A percentile compares a stretch with the other conserved stretches of the same genome.
These are phyloP conservation scores for Dillenia suffruticosa DNA, from an alignment of 164 flowering plant species.

Conservation along the genomic window DNA sequence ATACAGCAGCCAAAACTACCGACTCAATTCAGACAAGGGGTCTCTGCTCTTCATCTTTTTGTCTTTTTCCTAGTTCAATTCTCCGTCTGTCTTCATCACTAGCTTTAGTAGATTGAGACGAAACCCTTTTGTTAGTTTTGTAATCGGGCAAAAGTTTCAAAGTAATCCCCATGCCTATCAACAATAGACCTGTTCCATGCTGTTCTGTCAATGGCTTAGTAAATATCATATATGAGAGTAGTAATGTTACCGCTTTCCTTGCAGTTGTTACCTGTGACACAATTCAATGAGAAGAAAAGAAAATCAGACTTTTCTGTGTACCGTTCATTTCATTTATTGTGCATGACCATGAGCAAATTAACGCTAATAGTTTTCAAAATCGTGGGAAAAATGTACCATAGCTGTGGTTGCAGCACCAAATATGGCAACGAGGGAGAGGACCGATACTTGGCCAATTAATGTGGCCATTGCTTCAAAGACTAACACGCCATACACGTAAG, in stretches of 20 bases:
- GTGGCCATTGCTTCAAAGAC: constrained; percentile 98
- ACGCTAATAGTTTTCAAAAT: too few species aligned
- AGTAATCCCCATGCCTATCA: constrained; percentile 80
- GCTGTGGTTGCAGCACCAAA: constrained; percentile 98
- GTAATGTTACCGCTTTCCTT: constrained; percentile 82
- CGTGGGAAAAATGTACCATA: constrained; percentile 43
- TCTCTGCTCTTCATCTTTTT: constrained; percentile 40
- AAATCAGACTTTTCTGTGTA: too few species aligned
- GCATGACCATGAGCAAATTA: too few species aligned
- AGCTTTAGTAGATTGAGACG: constrained; percentile 6
- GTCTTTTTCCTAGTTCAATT: constrained; percentile 2
- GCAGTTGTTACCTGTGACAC: constrained; percentile 76
- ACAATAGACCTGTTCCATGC: constrained; percentile 79
- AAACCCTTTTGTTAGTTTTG: constrained; percentile 20
- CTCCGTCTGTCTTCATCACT: constrained; percentile 7
- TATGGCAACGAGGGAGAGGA: constrained; percentile 85
- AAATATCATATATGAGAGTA: constrained; percentile 83
- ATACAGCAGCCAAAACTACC: too few species aligned
- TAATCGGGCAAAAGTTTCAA: constrained; percentile 76
- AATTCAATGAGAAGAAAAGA: neutral
- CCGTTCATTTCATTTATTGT: too few species aligned
- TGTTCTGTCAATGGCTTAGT: constrained; percentile 94
- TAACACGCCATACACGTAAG: constrained; percentile 82
- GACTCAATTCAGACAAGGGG: constrained; percentile 32
- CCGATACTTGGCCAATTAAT: constrained; percentile 89